These are phyloP conservation scores for Penicillium antarcticum DNA, from an alignment of 495 filamentous ascomycete species.

Conservation along the genomic window DNA sequence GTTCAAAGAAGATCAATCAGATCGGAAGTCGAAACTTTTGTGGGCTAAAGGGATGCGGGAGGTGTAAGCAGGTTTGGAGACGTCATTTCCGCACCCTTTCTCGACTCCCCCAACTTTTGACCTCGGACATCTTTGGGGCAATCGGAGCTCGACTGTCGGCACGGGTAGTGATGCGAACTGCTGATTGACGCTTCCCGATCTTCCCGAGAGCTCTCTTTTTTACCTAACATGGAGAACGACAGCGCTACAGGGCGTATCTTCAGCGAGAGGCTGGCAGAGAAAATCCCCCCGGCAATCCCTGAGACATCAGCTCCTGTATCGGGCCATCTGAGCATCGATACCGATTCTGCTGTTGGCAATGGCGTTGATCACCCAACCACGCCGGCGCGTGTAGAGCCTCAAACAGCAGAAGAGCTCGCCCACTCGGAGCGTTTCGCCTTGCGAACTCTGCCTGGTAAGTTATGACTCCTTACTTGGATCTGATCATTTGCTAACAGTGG, in stretches of 20 bases:
- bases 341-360: conserved; percentile 17
- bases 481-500: conserved; percentile 8
- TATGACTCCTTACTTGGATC: background rate
- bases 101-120: background rate
- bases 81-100: no score
- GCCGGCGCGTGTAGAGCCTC: conserved; percentile 17
- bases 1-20: no score
- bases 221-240: conserved; percentile 18
- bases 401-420: conserved; percentile 11
- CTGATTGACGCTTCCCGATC: conserved; percentile 12
- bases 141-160: conserved; percentile 4
- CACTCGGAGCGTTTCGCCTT: conserved; percentile 11
- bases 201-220: conserved; percentile 2
- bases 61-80: conserved; percentile 15
- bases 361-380: conserved; percentile 18
- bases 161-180: conserved; percentile 8
- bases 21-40: no score
- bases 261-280: conserved; percentile 19
- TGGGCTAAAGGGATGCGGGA: background rate
- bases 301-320: background rate
- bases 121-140: background rate
- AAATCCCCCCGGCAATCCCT: conserved; percentile 8
- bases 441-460: conserved; percentile 35
- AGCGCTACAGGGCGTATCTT: conserved; percentile 8
- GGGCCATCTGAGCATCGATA: conserved; percentile 21